These are phyloP conservation scores for Halenospora varia DNA, from an alignment of 495 filamentous ascomycete genomes.

Conservation along the genomic window DNA sequence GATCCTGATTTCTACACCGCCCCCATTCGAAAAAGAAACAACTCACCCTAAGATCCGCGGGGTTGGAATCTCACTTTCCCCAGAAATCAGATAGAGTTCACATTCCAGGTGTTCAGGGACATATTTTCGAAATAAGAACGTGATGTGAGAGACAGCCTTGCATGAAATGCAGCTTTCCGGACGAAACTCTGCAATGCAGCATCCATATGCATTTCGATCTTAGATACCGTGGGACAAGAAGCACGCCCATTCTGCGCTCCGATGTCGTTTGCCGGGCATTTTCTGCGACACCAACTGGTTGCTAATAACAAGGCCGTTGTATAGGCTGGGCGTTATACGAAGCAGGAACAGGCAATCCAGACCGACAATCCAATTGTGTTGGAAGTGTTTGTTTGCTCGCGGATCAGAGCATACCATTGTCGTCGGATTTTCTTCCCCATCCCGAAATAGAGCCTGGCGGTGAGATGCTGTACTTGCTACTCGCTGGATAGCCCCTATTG, in stretches of 20 bases:
- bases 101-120: no score
- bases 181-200: slow-evolving; percentile 9
- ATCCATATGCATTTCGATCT: slow-evolving; percentile 17
- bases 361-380: slow-evolving; percentile 12
- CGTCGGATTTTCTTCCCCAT: background rate
- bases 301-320: slow-evolving; percentile 2
- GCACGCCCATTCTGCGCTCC: background rate
- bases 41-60: background rate
- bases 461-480: background rate
- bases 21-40: background rate
- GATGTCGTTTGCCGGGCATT: slow-evolving; percentile 8
- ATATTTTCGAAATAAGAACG: background rate
- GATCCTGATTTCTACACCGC: slow-evolving; percentile 5
- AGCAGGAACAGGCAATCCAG: background rate
- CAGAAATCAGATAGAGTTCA: background rate
- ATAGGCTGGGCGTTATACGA: slow-evolving; percentile 13
- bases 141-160: slow-evolving; percentile 14
- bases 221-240: slow-evolving; percentile 12
- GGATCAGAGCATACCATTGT: slow-evolving; percentile 5
- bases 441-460: slow-evolving; percentile 9
- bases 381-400: slow-evolving; percentile 9
- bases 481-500: background rate
- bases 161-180: slow-evolving; percentile 17
- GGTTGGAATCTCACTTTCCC: background rate
- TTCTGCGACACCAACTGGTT: background rate